These are phyloP conservation scores for Xylaria cubensis DNA, from an alignment of 495 filamentous ascomycete species.

Conservation along the genomic window DNA sequence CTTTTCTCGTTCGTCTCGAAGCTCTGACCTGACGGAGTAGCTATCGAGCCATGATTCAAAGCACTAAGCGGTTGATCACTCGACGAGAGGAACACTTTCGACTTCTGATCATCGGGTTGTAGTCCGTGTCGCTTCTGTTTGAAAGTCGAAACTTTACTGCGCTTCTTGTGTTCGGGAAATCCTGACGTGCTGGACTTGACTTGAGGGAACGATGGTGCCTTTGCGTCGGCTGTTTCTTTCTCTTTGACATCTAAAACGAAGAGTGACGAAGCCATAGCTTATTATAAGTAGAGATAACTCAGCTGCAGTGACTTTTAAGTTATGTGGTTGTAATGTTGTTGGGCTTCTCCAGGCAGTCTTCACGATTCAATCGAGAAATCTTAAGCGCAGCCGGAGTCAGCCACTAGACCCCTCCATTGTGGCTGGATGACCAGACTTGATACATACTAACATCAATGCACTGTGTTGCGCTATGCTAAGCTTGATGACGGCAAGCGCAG, in stretches of 20 bases:
- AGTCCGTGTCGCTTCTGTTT: slow-evolving; percentile 65
- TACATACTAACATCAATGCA: not conserved
- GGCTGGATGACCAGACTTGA: not conserved
- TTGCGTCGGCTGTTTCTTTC: slow-evolving; percentile 61
- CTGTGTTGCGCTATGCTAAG: slow-evolving; percentile 8
- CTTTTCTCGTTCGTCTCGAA: slow-evolving; percentile 63
- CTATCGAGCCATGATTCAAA: not conserved
- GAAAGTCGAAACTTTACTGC: slow-evolving; percentile 74
- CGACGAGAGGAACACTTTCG: slow-evolving; percentile 26
- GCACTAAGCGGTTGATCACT: slow-evolving; percentile 24
- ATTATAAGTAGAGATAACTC: not conserved
- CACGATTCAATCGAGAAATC: not conserved
- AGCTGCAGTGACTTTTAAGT: not conserved
- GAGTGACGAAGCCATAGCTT: slow-evolving; percentile 46
- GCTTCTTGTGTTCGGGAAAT: slow-evolving; percentile 86
- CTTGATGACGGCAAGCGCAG: not conserved
- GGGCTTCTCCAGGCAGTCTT: not conserved
- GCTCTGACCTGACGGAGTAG: slow-evolving; percentile 13
- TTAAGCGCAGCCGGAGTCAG: not conserved
- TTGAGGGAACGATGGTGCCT: slow-evolving; percentile 69
- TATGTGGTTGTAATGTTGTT: not conserved
- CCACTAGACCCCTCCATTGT: slow-evolving; percentile 7
- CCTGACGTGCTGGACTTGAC: slow-evolving; percentile 67
- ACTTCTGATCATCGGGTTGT: slow-evolving; percentile 21
- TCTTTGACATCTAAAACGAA: slow-evolving; percentile 84